Conservation (phyloP, 768 basidiomycete species). For the Pholiota molesta region DNA sequence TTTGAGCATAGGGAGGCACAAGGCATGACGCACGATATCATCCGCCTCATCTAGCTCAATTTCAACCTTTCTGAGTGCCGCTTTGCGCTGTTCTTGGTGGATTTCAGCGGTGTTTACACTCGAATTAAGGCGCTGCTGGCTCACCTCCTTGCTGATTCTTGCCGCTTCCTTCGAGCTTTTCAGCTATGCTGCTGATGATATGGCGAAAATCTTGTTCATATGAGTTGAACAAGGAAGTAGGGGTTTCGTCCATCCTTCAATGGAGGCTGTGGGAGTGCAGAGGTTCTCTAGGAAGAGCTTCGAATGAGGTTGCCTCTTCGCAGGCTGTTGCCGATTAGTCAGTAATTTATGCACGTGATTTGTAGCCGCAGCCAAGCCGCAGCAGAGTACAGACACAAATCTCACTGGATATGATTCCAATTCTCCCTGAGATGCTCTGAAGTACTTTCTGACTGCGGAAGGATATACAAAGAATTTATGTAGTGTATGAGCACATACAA, state of each 20-base stretch:
- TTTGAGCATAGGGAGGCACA: background rate
- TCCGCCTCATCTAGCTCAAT: conserved; percentile 94
- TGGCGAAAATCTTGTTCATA: conserved; percentile 87
- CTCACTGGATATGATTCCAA: no score
- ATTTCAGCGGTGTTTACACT: background rate
- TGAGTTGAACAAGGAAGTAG: conserved; percentile 70
- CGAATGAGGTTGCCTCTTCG: no score
- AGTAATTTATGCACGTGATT: no score
- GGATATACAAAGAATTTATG: no score
- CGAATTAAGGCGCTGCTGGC: conserved; percentile 18
- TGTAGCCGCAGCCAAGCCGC: no score
- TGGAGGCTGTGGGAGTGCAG: background rate
- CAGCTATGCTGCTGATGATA: conserved; percentile 64
- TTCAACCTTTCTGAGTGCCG: conserved; percentile 77
- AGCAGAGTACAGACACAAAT: no score
- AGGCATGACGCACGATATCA: conserved; percentile 69
- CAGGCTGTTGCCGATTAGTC: no score
- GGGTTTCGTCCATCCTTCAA: conserved; percentile 61
- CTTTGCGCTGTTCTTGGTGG: conserved; percentile 76
- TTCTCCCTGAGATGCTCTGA: no score
- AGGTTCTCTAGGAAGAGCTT: no score
- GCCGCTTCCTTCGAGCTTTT: conserved; percentile 76
- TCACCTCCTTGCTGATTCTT: conserved; percentile 71
- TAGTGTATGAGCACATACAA: no score
- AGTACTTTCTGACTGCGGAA: no score